phyloP scores from a whole-genome alignment of 1,284 basidiomycete species.

The Cerioporus squamosus region DNA sequence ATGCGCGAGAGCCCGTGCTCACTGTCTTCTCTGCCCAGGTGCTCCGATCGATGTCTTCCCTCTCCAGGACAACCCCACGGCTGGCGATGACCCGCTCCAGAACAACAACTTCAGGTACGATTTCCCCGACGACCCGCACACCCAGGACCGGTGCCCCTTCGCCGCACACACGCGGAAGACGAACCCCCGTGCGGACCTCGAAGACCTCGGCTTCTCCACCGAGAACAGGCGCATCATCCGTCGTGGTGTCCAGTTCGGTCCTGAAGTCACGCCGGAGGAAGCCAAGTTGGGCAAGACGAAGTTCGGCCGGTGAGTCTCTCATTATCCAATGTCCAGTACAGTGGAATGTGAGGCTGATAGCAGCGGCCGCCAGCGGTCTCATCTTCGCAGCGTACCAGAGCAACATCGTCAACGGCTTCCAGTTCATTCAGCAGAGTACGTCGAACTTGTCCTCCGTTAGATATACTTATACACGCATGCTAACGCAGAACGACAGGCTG shows the following conservation, averaged over 20 bases:
- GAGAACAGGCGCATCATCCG: conserved; percentile 35
- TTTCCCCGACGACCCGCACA: conserved; percentile 32
- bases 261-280: conserved; percentile 46
- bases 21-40: conserved; percentile 21
- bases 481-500: conserved; percentile 26
- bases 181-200: conserved; percentile 44
- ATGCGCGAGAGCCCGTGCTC: not conserved
- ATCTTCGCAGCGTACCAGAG: conserved; percentile 55
- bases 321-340: too few species aligned
- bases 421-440: conserved; percentile 47
- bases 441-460: not conserved
- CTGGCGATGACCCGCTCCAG: conserved; percentile 35
- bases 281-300: conserved; percentile 38
- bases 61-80: conserved; percentile 34
- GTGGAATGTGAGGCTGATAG: not conserved
- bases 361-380: conserved; percentile 37
- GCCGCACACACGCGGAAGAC: conserved; percentile 61
- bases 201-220: conserved; percentile 5
- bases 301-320: conserved; percentile 39
- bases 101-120: conserved; percentile 44
- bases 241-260: conserved; percentile 44
- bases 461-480: not conserved
- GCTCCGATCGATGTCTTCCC: conserved; percentile 43
- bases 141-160: conserved; percentile 51
- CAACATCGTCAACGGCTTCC: conserved; percentile 49